Evolutionary conservation across 2,329 filamentous ascomycete genomes (phyloP), one percentile per base, ranked within the genome.

Genomic region (Colletotrichum kahawae): DNA sequence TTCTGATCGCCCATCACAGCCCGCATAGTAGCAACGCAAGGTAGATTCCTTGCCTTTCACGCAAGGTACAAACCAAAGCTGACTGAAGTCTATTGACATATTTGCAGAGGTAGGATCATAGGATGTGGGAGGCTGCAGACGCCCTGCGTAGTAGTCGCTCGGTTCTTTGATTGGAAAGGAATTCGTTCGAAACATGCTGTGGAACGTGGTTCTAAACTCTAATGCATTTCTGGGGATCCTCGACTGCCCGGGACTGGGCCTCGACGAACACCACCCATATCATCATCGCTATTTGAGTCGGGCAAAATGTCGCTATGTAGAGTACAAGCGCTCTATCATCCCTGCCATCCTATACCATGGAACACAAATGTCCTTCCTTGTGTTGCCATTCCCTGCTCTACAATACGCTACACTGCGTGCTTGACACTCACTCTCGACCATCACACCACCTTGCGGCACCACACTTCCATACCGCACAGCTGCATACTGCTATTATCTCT

Each of bases 131-230:
- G 12, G 60, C 48, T 21, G 21, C 63, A 48, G 59, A 48, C 36
- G 34, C 18, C 38, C 67, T 9, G 18, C 56, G 56, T 60, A 31
- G 43, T 36, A 62, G 21, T 59, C 14, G 56, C 29, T 59, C 29
- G 48, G 27, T 36, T n/a, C 56, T 21, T 43, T 70, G 36, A 71
- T 70, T 71, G 71, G 54, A 56, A 62, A 67, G 71, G 38, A 71
- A 38, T 38, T 71, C 67, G 67, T 62, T 74, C 71, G 71, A 74
- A 74, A 74, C 71, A 62, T 71, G 67, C 69, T 54, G 68, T 71
- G 71, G 71, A 74, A 74, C 68, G 68, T 74, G 68, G 68, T 59
- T 48, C 38, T 51, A 71, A 74, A 74, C 71, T 71, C 60, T 74
- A 71, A 65, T 38, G 14, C 29, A 21, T 34, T 54, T 62, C 54